Percentiles rank a stretch among this genome's conserved stretches.
These are phyloP conservation scores for Aureobasidium sp. DNA, from an alignment of 2,329 filamentous ascomycete species.

Conservation along the genomic window DNA sequence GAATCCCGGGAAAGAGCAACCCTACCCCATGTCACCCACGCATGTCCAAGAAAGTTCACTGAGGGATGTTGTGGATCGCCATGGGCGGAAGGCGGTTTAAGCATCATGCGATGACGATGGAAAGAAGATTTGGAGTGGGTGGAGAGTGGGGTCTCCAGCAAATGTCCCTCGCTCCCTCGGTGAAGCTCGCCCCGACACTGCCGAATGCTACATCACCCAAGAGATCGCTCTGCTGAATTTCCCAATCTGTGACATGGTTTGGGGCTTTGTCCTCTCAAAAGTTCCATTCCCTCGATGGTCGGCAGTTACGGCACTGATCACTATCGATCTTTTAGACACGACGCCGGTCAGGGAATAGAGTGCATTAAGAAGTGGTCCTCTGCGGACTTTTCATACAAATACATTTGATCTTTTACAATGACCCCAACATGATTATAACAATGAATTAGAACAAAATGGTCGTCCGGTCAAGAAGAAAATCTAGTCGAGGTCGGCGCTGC, in stretches of 20 bases:
- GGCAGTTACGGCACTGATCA: too few species aligned
- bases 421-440: not conserved
- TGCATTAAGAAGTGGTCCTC: not conserved
- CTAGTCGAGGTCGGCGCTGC: conserved; percentile 32
- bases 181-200: not conserved
- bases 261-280: not conserved
- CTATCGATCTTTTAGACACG: too few species aligned
- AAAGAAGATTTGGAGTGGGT: not conserved
- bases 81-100: not conserved
- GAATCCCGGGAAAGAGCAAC: not conserved
- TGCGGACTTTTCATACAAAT: not conserved
- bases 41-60: not conserved
- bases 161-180: not conserved
- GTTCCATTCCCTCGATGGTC: too few species aligned
- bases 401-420: not conserved
- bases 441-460: not conserved
- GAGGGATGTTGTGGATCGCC: not conserved
- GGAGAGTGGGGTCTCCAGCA: not conserved
- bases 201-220: not conserved
- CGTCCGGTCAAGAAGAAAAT: not conserved
- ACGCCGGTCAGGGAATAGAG: too few species aligned
- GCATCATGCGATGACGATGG: conserved; percentile 1
- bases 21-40: not conserved
- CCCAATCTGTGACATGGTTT: not conserved
- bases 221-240: not conserved